These are phyloP conservation scores for Candida mattraensis DNA, from an alignment of 805 yeast species.

Conservation along the genomic window DNA sequence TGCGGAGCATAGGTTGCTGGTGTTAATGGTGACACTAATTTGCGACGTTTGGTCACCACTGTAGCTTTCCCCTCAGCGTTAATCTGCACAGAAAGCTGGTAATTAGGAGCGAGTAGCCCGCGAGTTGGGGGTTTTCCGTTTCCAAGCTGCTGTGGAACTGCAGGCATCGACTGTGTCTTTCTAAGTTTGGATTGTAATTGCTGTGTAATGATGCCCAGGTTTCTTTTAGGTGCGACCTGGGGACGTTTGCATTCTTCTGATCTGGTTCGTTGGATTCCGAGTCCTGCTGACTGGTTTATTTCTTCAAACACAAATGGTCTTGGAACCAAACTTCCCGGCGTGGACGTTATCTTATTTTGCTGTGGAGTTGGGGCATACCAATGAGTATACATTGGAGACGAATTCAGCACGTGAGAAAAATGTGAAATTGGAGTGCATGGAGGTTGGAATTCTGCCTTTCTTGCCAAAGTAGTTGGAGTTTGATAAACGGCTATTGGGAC, in stretches of 20 bases:
- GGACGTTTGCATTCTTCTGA: not conserved
- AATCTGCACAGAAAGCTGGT: constrained; percentile 25
- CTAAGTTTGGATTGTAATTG: constrained; percentile 17
- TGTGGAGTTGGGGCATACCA: constrained; percentile 33
- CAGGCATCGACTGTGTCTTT: constrained; percentile 8
- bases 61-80: constrained; percentile 31
- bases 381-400: constrained; percentile 36
- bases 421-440: constrained; percentile 33
- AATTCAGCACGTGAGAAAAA: constrained; percentile 33
- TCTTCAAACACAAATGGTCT: constrained; percentile 27
- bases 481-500: no score
- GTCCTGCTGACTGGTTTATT: constrained; percentile 8
- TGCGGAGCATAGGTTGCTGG: constrained; percentile 18
- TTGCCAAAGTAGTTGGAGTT: constrained; percentile 3
- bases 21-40: constrained; percentile 10
- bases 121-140: not conserved
- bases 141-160: not conserved
- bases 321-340: constrained; percentile 23
- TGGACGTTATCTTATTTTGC: constrained; percentile 17
- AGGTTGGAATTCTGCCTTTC: no score
- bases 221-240: constrained; percentile 7
- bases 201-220: constrained; percentile 15
- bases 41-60: constrained; percentile 27
- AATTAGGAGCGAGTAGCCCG: constrained; percentile 19
- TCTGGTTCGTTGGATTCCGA: constrained; percentile 7